A percentile compares a stretch with the other conserved stretches of the same genome.
phyloP scores from a whole-genome alignment of 2,329 filamentous ascomycete species.

The Cladosporium cucumerinum region DNA sequence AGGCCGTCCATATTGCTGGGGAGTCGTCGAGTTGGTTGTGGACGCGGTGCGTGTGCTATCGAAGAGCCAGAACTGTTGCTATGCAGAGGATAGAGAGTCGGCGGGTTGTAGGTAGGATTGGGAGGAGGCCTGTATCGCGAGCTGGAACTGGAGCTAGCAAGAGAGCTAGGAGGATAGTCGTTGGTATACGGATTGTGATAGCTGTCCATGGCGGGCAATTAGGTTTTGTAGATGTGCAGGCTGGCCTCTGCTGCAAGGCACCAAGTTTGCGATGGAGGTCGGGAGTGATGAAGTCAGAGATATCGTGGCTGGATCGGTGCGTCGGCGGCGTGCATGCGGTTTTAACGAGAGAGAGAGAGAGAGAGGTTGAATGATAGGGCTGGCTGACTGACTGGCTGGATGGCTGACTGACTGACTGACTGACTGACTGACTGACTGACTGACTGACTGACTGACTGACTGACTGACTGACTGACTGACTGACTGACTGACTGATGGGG shows the following conservation, averaged over 20 bases:
- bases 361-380: neutral
- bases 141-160: neutral
- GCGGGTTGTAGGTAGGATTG: neutral
- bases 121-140: neutral
- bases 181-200: constrained; percentile 1
- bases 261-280: neutral
- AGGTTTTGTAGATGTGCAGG: neutral
- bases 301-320: constrained; percentile 10
- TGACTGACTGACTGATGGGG: neutral
- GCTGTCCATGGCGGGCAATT: neutral
- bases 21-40: neutral
- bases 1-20: constrained; percentile 13
- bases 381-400: neutral
- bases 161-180: neutral
- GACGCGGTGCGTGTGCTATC: neutral
- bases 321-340: neutral
- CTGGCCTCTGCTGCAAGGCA: constrained; percentile 7
- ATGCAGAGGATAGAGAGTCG: neutral
- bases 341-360: neutral
- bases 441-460: neutral
- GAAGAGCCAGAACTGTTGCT: neutral
- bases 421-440: too few relatives aligned
- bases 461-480: neutral
- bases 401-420: too few relatives aligned
- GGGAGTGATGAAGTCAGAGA: constrained; percentile 5